Base-by-base conservation (phyloP, 495 filamentous ascomycete species). In the Ascodesmis nigricans region DNA sequence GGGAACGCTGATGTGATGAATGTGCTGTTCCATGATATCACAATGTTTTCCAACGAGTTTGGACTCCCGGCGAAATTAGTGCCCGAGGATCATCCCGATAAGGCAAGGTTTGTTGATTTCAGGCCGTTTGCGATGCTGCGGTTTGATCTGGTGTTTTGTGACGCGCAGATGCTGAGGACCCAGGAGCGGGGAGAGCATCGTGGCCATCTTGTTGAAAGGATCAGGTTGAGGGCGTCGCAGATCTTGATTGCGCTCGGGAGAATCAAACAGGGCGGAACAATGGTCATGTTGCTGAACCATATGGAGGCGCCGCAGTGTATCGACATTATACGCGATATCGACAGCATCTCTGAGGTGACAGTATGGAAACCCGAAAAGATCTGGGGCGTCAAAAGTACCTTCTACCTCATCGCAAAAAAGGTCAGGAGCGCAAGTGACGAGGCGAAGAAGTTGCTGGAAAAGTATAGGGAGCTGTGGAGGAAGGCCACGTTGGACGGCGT, bases 111-210 rank as follows among this genome's bases (percentile, higher is more conserved):
- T 42, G 40, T 58, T 2, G 41, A 44, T 1, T 37, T 46, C 0
- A 38, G 54, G 4, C 44, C 54, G 1, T 51, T 45, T 28, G 27
- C 30, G 2, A 42, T 35, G 1, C 28, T 56, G 6, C 5, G 21
- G 0, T 71, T 67, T 41, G 57, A 72, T 36, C 54, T 71, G 1
- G 52, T 64, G 9, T 43, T 72, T 23, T 71, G 64, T 49, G 66
- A 71, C 39, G 66, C 66, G 1, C 62, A 69, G 29, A 64, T 66
- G 1, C 51, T 67, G 9, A 43, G 64, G 13, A 62, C 49, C 0
- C 66, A 72, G 16, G n/a, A 42, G 17, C 45, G 61, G 13, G 51
- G 55, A 16, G 22, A 39, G 24, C 60, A 66, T 43, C 53, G 60
- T 9, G 52, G 62, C 36, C n/a, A n/a, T n/a, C 11, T 5, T 0